Evolutionary conservation across 257 asterid genomes (phyloP).

Genomic region (Rubia yunnanensis): DNA sequence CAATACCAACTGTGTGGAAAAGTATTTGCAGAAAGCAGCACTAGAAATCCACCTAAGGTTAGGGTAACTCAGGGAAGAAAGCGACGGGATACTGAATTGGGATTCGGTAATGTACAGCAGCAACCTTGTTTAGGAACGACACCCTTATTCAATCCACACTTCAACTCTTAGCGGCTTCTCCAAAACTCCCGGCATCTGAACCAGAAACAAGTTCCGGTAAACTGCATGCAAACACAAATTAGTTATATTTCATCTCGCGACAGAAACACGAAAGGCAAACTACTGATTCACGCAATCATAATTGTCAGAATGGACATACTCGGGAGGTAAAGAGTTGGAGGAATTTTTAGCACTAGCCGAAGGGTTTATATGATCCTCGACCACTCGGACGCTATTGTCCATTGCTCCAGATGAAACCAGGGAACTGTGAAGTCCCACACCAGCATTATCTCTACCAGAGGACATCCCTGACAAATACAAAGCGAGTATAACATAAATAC

Average conservation of each 20-base stretch:
- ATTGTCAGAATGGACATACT: slow-evolving; percentile 18
- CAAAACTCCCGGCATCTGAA: background rate
- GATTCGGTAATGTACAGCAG: slow-evolving; percentile 3
- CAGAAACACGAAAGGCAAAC: background rate
- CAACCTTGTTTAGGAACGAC: background rate
- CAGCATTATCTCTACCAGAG: slow-evolving; percentile 19
- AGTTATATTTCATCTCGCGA: background rate
- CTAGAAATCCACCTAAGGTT: background rate
- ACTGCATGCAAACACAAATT: slow-evolving; percentile 18
- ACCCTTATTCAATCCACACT: background rate
- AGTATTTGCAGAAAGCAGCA: slow-evolving; percentile 4
- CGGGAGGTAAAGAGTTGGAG: slow-evolving; percentile 17
- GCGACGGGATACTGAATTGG: background rate
- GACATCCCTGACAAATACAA: slow-evolving; percentile 30
- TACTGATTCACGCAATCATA: background rate
- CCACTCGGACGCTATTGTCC: slow-evolving; percentile 15
- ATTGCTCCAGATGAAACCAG: slow-evolving; percentile 3
- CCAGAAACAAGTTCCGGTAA: slow-evolving; percentile 8
- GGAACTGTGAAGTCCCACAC: slow-evolving; percentile 14
- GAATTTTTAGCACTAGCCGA: slow-evolving; percentile 12
- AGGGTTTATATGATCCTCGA: slow-evolving; percentile 11
- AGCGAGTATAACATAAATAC: background rate
- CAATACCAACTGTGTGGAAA: background rate
- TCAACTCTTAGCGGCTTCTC: slow-evolving; percentile 3
- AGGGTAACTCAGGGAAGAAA: background rate